Evolutionary conservation across 768 basidiomycete species (phyloP), one percentile per base, ranked within the genome.

Genomic region (Podaxis mareebaensis): DNA sequence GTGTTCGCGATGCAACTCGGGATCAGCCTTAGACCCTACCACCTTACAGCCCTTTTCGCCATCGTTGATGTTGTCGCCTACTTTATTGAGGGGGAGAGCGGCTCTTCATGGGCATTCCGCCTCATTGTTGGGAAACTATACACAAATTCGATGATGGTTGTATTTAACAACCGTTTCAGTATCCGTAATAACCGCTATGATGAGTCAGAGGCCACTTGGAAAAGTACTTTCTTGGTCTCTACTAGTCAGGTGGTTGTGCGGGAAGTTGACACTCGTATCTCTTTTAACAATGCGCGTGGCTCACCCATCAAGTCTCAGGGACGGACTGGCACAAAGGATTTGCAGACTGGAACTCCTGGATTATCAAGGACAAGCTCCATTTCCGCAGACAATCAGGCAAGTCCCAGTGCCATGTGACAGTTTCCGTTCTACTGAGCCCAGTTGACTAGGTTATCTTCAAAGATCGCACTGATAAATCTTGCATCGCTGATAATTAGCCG

Each of bases 71-170:
- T 68, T n/a, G 58, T 58, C 3, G 53, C 65, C 28, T 60, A 66
- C 13, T 64, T 61, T 3, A 58, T 53, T 20, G 59, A 56, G 24
- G 63, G 63, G 12, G 46, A 44, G 4, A 66, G 63, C 33, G 49
- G 49, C 12, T 28, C 49, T 26, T 67, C 53, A 42, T 52, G 58
- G 55, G 59, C 61, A 24, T 52, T 61, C 17, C 60, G 60, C n/a
- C 46, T 36, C n/a, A 51, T 58, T 13, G 52, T 67, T 17, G 67
- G 64, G 15, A 67, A 67, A 33, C 17, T 67, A 42, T 67, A 67
- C 51, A 65, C 67, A n/a, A 67, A 62, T 17, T 63, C 67, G 15
- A 67, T 67, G 67, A 67, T 67, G 67, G 64, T 60, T 1, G 58
- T 67, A 17, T 67, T 67, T 33, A 67, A 67, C 58, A 67, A 63